These are phyloP conservation scores for Yarrowia alimentaria DNA, from an alignment of 805 yeast species.

Conservation along the genomic window DNA sequence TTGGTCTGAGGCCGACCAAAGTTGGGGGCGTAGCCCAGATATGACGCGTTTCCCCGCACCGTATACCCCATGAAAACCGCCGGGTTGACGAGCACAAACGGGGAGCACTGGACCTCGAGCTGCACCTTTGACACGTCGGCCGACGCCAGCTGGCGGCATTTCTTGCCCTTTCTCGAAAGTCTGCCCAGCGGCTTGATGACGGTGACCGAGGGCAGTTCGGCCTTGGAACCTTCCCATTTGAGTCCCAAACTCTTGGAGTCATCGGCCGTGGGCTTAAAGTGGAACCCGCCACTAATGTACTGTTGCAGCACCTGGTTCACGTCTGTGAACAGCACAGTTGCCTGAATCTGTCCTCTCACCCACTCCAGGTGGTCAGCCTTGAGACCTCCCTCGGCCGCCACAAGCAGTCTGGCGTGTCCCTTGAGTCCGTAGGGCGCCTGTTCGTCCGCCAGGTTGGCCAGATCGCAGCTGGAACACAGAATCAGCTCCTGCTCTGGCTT, in stretches of 20 bases:
- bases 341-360: conserved; percentile 10
- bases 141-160: conserved; percentile 11
- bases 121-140: conserved; percentile 16
- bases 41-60: conserved; percentile 36
- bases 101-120: conserved; percentile 35
- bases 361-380: conserved; percentile 20
- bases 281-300: conserved; percentile 22
- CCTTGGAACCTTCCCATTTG: conserved; percentile 4
- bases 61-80: conserved; percentile 39
- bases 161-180: conserved; percentile 1
- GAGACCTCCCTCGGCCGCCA: conserved; percentile 13
- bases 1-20: conserved; percentile 26
- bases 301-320: conserved; percentile 10
- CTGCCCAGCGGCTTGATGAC: conserved; percentile 10
- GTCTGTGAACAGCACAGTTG: conserved; percentile 2
- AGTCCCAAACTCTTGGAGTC: conserved; percentile 14
- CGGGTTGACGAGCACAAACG: conserved; percentile 40
- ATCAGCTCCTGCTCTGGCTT: conserved; percentile 20
- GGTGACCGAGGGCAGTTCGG: conserved; percentile 8
- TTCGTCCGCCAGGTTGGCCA: conserved; percentile 9
- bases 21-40: conserved; percentile 27
- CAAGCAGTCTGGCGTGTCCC: conserved; percentile 10
- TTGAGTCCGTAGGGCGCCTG: conserved; percentile 9
- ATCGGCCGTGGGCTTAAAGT: conserved; percentile 16
- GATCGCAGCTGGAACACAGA: conserved; percentile 17